Base-by-base conservation (phyloP, 352 stramenopile species). In the Thalassiosira exigua region DNA sequence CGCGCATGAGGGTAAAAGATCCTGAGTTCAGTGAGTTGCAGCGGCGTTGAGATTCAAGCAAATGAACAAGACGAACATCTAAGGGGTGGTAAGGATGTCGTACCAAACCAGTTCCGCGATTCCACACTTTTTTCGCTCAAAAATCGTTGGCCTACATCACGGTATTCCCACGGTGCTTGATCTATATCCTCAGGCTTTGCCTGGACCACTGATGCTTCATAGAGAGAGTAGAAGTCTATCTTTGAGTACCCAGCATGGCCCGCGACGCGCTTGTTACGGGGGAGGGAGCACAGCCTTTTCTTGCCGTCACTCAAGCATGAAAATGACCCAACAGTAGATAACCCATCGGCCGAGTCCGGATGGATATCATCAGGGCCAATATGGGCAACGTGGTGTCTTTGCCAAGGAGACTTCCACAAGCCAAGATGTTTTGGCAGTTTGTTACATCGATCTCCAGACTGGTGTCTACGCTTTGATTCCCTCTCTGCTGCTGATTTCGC, bases 61-160 rank as follows among this genome's bases (percentile, higher is more conserved):
- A n/a, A n/a, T n/a, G n/a, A n/a, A n/a, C n/a, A n/a, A n/a, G n/a
- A n/a, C n/a, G n/a, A n/a, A n/a, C n/a, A n/a, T n/a, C n/a, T n/a
- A n/a, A n/a, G n/a, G n/a, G n/a, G n/a, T n/a, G n/a, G n/a, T n/a
- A n/a, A n/a, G n/a, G n/a, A n/a, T n/a, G n/a, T n/a, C 17, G 69
- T 74, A 79, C 86, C 87, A 76, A 90, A 92, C 84, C 85, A 92
- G 50, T 92, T 92, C n/a, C 82, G 74, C 9, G 70, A 87, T 64
- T 89, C 87, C 17, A 91, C 33, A 59, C 87, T 92, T 44, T 85
- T 78, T 44, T 92, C 87, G 29, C 87, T 57, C 21, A 92, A 67
- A 59, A 92, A 92, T 9, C 77, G 61, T 65, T 92, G 87, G 41
- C 83, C 75, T 14, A 92, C 87, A 72, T 88, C 69, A 33, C 87